phyloP scores from a whole-genome alignment of 148 eudicot genomes.

The Amaranthus cruentus region DNA sequence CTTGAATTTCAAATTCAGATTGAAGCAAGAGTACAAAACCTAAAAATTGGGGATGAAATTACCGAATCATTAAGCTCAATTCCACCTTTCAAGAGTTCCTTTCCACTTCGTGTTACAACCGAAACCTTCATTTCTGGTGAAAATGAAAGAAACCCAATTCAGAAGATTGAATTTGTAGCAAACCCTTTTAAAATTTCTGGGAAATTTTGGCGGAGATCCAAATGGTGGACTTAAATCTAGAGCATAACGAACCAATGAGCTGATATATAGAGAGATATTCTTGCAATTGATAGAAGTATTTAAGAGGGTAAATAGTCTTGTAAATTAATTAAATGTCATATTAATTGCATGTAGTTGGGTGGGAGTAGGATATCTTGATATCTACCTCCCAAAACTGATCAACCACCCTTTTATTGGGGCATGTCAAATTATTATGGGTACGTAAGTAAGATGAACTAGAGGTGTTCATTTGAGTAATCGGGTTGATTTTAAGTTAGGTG shows the following conservation, averaged over 20 bases:
- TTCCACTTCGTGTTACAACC: conserved; percentile 72
- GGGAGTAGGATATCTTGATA: conserved; percentile 28
- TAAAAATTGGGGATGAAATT: conserved; percentile 26
- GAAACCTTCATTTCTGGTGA: conserved; percentile 58
- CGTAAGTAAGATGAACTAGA: too few species aligned
- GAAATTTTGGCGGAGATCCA: conserved; percentile 17
- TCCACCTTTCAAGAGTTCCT: conserved; percentile 74
- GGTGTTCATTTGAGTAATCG: too few species aligned
- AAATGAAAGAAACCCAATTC: conserved; percentile 30
- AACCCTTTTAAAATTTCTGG: conserved; percentile 21
- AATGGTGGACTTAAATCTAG: conserved; percentile 15
- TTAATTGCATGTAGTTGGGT: conserved; percentile 37
- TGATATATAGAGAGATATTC: conserved; percentile 13
- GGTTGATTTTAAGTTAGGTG: too few species aligned
- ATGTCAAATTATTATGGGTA: too few species aligned
- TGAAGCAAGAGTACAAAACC: not conserved
- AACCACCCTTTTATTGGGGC: too few species aligned
- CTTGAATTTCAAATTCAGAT: not conserved
- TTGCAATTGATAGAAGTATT: not conserved
- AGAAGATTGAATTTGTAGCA: conserved; percentile 7
- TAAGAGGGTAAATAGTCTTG: not conserved
- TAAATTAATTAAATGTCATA: not conserved
- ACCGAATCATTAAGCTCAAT: conserved; percentile 76
- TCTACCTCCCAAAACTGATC: too few species aligned
- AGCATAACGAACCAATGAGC: conserved; percentile 22